Percentiles rank a stretch among this genome's conserved stretches.
Evolutionary conservation across 2,329 filamentous ascomycete genomes (phyloP).

Genomic region (Arthrobotrys megalospora): DNA sequence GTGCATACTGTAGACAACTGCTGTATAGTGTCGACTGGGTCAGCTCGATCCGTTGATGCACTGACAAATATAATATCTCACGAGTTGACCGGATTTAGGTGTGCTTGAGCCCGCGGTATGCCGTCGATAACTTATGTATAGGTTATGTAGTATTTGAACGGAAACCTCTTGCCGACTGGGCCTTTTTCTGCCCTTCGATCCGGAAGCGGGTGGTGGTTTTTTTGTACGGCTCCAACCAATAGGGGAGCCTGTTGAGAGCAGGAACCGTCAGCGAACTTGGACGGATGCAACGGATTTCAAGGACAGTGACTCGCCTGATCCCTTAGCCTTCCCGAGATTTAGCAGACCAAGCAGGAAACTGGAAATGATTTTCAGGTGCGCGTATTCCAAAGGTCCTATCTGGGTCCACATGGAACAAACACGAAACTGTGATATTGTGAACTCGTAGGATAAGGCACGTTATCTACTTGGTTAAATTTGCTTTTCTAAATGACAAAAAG

Average conservation of each 20-base stretch:
- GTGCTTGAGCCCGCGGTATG: no score
- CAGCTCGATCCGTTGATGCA: no score
- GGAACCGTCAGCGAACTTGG: neutral
- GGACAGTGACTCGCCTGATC: slow-evolving; percentile 10
- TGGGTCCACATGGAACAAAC: slow-evolving; percentile 1
- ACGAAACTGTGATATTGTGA: neutral
- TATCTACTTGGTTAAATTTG: neutral
- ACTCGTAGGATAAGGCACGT: neutral
- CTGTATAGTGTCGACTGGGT: neutral
- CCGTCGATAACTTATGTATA: no score
- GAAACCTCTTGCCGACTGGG: neutral
- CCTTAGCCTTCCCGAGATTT: slow-evolving; percentile 23
- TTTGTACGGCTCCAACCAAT: neutral
- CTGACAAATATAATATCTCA: no score
- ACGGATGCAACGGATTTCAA: neutral
- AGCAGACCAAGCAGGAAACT: slow-evolving; percentile 11
- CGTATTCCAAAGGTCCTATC: neutral
- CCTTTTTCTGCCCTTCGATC: neutral
- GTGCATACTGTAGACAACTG: neutral
- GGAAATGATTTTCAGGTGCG: slow-evolving; percentile 51
- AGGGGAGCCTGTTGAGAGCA: neutral
- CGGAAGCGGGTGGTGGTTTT: neutral
- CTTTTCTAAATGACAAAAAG: slow-evolving; percentile 7
- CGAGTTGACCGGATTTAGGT: no score
- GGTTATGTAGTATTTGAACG: no score